Percentiles rank a stretch among this genome's conserved stretches.
These are phyloP conservation scores for Diaporthe eres DNA, from an alignment of 2,329 filamentous ascomycete species.

Conservation along the genomic window DNA sequence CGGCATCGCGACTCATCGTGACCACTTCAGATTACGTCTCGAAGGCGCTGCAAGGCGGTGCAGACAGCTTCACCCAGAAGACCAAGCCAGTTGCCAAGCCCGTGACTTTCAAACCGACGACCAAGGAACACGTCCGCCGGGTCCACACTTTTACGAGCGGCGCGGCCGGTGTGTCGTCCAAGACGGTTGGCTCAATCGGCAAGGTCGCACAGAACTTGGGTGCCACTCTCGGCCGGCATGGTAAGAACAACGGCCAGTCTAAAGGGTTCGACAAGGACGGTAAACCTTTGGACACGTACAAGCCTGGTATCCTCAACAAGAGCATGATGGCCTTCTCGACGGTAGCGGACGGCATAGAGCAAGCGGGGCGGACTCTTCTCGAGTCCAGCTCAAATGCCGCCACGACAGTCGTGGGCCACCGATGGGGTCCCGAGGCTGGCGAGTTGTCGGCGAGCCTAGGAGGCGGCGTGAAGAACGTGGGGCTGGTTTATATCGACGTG, in stretches of 20 bases:
- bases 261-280: constrained; percentile 80
- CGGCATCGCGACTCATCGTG: constrained; percentile 91
- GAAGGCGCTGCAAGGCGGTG: constrained; percentile 81
- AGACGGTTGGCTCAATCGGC: constrained; percentile 87
- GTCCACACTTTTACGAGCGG: constrained; percentile 88
- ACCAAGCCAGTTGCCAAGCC: constrained; percentile 84
- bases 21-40: constrained; percentile 86
- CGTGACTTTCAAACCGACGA: constrained; percentile 87
- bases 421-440: constrained; percentile 89
- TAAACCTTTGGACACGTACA: constrained; percentile 75
- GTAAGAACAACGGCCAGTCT: constrained; percentile 64
- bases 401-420: constrained; percentile 88
- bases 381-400: constrained; percentile 82
- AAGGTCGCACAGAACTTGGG: constrained; percentile 92
- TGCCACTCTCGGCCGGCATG: constrained; percentile 78
- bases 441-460: constrained; percentile 81
- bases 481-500: constrained; percentile 96
- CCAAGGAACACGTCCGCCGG: constrained; percentile 87
- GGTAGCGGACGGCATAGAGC: constrained; percentile 92
- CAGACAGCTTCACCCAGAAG: constrained; percentile 84
- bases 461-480: constrained; percentile 94
- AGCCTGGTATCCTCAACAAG: constrained; percentile 95
- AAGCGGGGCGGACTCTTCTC: constrained; percentile 85
- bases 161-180: constrained; percentile 84
- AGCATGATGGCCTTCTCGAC: constrained; percentile 97